These are phyloP conservation scores for Arxiozyma heterogenica DNA, from an alignment of 1,139 yeast species.

Conservation along the genomic window DNA sequence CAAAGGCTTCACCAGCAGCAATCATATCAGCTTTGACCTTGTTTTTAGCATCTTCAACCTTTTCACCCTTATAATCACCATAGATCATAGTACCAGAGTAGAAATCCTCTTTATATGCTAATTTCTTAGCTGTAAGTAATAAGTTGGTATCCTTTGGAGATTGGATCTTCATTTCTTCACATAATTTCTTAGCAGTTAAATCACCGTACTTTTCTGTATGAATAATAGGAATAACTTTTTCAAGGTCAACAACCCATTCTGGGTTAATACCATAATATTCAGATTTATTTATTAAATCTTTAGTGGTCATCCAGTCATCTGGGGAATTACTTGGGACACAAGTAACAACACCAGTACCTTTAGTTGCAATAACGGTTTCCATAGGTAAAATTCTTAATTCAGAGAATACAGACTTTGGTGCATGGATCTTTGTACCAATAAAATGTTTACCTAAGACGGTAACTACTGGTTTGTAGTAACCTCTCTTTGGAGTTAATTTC, in stretches of 20 bases:
- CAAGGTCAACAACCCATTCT: slow-evolving; percentile 69
- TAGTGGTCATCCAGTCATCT: slow-evolving; percentile 83
- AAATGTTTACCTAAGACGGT: slow-evolving; percentile 61
- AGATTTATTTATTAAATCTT: slow-evolving; percentile 79
- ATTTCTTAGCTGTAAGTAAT: slow-evolving; percentile 86
- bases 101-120: slow-evolving; percentile 93
- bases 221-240: slow-evolving; percentile 65
- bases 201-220: slow-evolving; percentile 82
- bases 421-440: slow-evolving; percentile 77
- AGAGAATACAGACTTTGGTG: slow-evolving; percentile 69
- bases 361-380: slow-evolving; percentile 91
- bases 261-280: slow-evolving; percentile 80
- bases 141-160: slow-evolving; percentile 88
- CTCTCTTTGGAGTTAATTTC: slow-evolving; percentile 83
- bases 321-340: slow-evolving; percentile 99
- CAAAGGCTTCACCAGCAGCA: slow-evolving; percentile 70
- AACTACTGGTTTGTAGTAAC: slow-evolving; percentile 55
- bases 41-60: slow-evolving; percentile 85
- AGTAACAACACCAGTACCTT: slow-evolving; percentile 98
- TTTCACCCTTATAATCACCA: slow-evolving; percentile 82
- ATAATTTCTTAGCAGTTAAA: slow-evolving; percentile 75
- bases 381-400: slow-evolving; percentile 84
- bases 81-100: slow-evolving; percentile 75
- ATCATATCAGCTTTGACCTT: slow-evolving; percentile 78
- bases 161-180: slow-evolving; percentile 80